Percentiles rank a stretch among this genome's conserved stretches.
These are phyloP conservation scores for Hypomyces perniciosus DNA, from an alignment of 2,329 filamentous ascomycete genomes.

Conservation along the genomic window DNA sequence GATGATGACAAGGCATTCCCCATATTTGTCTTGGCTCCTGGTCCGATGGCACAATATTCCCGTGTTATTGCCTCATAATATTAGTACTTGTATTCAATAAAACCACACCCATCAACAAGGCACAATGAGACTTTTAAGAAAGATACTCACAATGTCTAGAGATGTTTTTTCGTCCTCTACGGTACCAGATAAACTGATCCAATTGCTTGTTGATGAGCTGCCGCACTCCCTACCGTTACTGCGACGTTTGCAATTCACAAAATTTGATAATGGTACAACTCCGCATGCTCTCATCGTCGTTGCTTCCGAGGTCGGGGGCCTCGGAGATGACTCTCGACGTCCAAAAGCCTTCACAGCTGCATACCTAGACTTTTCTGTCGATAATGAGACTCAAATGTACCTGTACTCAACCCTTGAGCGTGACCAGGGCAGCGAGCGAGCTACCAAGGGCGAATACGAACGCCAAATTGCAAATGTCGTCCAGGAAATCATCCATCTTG, in stretches of 20 bases:
- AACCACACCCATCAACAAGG: no score
- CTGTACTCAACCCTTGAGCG: conserved; percentile 50
- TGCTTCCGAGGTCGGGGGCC: conserved; percentile 18
- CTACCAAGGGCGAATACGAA: conserved; percentile 20
- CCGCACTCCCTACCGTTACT: conserved; percentile 56
- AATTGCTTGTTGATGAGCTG: conserved; percentile 43
- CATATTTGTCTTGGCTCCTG: no score
- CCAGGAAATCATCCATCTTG: conserved; percentile 23
- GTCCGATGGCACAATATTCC: no score
- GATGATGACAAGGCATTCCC: no score
- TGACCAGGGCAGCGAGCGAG: background rate
- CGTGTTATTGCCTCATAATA: no score
- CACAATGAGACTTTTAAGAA: no score
- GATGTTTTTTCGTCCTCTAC: conserved; percentile 20
- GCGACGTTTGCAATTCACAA: conserved; percentile 56
- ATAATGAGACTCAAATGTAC: conserved; percentile 60
- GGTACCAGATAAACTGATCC: conserved; percentile 34
- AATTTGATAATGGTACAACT: conserved; percentile 35
- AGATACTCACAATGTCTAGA: conserved; percentile 4
- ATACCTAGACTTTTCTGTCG: conserved; percentile 54
- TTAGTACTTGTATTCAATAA: no score
- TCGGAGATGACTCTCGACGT: background rate
- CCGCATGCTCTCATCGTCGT: conserved; percentile 39
- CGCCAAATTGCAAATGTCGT: conserved; percentile 29
- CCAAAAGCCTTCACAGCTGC: conserved; percentile 44